Percentiles rank a stretch among this genome's conserved stretches.
Conservation (phyloP, 306 rosid species). For the Pterocarpus macrocarpus region DNA sequence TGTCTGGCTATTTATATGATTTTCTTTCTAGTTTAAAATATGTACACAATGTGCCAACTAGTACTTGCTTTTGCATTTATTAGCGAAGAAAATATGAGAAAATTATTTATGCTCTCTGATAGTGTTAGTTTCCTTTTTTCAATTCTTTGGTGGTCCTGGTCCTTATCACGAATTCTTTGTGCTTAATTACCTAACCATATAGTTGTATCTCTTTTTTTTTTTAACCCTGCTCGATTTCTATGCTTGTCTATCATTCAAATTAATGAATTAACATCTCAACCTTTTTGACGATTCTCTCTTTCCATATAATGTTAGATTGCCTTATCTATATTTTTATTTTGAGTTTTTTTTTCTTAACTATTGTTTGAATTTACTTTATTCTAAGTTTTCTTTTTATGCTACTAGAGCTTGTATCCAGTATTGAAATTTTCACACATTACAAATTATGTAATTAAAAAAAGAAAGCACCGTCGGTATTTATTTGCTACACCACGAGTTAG, state of each 20-base stretch:
- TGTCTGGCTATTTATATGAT: conserved; percentile 4
- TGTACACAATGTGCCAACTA: background rate
- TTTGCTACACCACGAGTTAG: background rate
- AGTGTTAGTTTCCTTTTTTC: background rate
- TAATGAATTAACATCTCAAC: background rate
- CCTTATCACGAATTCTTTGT: background rate
- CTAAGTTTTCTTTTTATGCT: background rate
- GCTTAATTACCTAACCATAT: background rate
- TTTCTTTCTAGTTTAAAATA: background rate
- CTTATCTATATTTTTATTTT: background rate
- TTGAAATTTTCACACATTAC: too few relatives aligned
- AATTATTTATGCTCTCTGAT: background rate
- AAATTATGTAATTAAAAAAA: too few relatives aligned
- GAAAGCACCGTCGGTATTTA: too few relatives aligned
- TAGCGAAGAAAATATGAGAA: background rate
- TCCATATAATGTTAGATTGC: too few relatives aligned
- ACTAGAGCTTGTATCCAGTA: background rate
- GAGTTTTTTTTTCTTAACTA: background rate
- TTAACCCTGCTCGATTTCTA: background rate
- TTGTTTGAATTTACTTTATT: too few relatives aligned
- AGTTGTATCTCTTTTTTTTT: background rate
- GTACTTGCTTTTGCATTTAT: conserved; percentile 1
- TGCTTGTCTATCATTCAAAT: background rate
- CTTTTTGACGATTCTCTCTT: background rate
- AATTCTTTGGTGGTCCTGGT: background rate